Evolutionary conservation across 345 rosid genomes (phyloP).

Genomic region (Trapa bicornis): DNA sequence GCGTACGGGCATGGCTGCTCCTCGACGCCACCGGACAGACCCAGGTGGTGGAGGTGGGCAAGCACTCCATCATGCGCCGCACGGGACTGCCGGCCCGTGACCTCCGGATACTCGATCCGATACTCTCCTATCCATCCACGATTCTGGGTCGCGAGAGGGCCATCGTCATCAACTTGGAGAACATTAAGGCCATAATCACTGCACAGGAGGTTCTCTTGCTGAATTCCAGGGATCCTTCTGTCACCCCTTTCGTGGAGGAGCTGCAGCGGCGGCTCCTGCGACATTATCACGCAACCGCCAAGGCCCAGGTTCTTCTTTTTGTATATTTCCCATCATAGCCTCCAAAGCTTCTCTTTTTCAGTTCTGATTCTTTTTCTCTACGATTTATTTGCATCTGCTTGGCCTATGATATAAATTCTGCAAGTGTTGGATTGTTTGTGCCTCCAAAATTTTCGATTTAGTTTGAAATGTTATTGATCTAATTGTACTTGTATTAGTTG

Average conservation of each 20-base stretch:
- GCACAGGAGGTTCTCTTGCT: conserved; percentile 74
- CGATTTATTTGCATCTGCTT: neutral
- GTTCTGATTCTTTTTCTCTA: neutral
- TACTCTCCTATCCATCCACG: conserved; percentile 80
- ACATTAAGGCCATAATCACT: conserved; percentile 83
- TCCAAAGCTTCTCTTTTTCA: neutral
- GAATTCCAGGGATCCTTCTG: conserved; percentile 76
- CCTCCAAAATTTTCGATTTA: neutral
- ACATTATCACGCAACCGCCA: conserved; percentile 51
- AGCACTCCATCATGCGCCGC: conserved; percentile 84
- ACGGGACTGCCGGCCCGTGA: conserved; percentile 87
- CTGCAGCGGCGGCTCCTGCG: conserved; percentile 45
- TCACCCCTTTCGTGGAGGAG: conserved; percentile 65
- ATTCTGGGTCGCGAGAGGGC: conserved; percentile 81
- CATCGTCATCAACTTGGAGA: conserved; percentile 83
- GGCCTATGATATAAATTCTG: too few relatives aligned
- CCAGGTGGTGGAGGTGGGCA: conserved; percentile 50
- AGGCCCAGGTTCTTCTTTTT: conserved; percentile 35
- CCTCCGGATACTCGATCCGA: conserved; percentile 84
- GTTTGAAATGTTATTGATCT: too few relatives aligned
- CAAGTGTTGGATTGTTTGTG: too few relatives aligned
- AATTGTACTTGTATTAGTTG: neutral
- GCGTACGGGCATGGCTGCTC: conserved; percentile 61
- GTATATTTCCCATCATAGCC: neutral
- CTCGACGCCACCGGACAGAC: conserved; percentile 48